phyloP scores from a whole-genome alignment of 495 filamentous ascomycete species.

The Penicillium crystallinum region DNA sequence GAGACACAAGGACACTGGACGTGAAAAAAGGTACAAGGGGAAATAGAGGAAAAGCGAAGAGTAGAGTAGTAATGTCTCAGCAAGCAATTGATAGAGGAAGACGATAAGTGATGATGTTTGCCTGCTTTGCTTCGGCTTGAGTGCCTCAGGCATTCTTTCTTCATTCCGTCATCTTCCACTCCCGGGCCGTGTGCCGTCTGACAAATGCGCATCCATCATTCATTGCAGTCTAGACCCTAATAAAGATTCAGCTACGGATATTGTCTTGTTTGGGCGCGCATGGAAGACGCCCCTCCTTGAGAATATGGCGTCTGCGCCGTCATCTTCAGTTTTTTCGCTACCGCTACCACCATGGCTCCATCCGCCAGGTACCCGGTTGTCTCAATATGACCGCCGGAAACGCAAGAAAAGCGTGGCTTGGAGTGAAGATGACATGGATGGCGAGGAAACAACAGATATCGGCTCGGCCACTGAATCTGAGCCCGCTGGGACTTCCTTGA shows the following conservation, averaged over 20 bases:
- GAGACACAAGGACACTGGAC: neutral
- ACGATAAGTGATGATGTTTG: slow-evolving; percentile 28
- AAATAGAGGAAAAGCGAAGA: slow-evolving; percentile 5
- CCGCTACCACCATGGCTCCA: slow-evolving; percentile 40
- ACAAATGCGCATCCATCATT: slow-evolving; percentile 4
- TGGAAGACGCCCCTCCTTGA: slow-evolving; percentile 9
- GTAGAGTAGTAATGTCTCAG: neutral
- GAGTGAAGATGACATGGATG: slow-evolving; percentile 22
- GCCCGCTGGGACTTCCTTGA: slow-evolving; percentile 21
- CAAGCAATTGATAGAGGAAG: slow-evolving; percentile 6
- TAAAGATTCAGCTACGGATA: neutral
- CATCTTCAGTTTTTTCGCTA: slow-evolving; percentile 36
- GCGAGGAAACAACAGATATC: slow-evolving; percentile 31
- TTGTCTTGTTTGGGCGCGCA: neutral
- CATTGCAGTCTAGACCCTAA: neutral
- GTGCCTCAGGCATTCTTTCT: slow-evolving; percentile 1
- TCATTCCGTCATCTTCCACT: slow-evolving; percentile 3
- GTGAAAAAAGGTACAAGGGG: slow-evolving; percentile 6
- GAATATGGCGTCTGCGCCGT: slow-evolving; percentile 33
- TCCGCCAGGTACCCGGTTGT: slow-evolving; percentile 27
- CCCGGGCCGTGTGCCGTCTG: slow-evolving; percentile 1
- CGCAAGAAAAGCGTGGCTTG: slow-evolving; percentile 32
- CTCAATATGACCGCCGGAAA: slow-evolving; percentile 37
- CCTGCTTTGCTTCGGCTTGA: slow-evolving; percentile 13
- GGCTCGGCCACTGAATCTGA: slow-evolving; percentile 25